phyloP scores from a whole-genome alignment of 2,329 filamentous ascomycete genomes.

The Incumbomyces delicatus region DNA sequence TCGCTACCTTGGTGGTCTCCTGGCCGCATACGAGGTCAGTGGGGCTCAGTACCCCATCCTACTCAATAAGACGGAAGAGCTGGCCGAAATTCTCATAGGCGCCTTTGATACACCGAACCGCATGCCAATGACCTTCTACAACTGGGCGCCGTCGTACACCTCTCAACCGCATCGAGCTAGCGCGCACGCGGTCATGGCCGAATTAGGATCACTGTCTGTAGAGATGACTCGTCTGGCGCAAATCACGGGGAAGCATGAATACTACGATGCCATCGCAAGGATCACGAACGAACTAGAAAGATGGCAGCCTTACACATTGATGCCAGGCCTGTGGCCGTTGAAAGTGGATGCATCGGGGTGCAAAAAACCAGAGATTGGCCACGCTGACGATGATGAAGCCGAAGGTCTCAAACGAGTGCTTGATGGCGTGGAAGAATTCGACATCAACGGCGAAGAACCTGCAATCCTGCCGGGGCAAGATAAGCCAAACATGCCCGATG shows the following conservation, averaged over 20 bases:
- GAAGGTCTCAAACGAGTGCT: background rate
- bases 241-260: conserved; percentile 68
- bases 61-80: conserved; percentile 66
- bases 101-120: conserved; percentile 88
- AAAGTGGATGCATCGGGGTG: conserved; percentile 71
- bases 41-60: conserved; percentile 58
- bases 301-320: conserved; percentile 58
- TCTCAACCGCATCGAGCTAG: conserved; percentile 55
- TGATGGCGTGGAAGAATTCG: background rate
- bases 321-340: conserved; percentile 75
- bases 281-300: conserved; percentile 72
- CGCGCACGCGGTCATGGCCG: conserved; percentile 48
- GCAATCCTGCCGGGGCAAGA: background rate
- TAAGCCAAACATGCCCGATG: background rate
- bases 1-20: conserved; percentile 75
- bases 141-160: conserved; percentile 60
- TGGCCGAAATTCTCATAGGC: conserved; percentile 70
- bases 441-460: conserved; percentile 6
- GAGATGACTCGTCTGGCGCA: conserved; percentile 87
- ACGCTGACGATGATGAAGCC: conserved; percentile 17
- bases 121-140: conserved; percentile 76
- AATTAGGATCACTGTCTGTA: conserved; percentile 69
- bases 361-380: conserved; percentile 33
- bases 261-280: conserved; percentile 81
- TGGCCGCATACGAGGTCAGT: conserved; percentile 80